phyloP scores from a whole-genome alignment of 352 stramenopile genomes.

The Pythium dissotocum region DNA sequence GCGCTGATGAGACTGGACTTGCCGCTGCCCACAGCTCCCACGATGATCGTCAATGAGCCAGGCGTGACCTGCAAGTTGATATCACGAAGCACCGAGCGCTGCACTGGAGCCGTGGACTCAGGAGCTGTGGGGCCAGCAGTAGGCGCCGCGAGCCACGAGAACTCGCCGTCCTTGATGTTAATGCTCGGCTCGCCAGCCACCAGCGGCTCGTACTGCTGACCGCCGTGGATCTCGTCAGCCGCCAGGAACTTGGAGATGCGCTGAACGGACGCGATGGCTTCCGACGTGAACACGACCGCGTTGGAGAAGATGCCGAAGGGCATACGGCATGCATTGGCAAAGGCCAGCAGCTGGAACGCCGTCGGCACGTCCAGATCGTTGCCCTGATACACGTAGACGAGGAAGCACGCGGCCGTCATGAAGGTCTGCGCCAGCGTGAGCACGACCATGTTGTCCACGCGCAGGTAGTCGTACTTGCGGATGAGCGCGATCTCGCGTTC shows the following conservation, averaged over 20 bases:
- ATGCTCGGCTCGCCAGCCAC: neutral
- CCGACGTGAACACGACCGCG: conserved; percentile 44
- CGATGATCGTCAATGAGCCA: conserved; percentile 63
- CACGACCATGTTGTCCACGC: conserved; percentile 27
- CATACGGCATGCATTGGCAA: conserved; percentile 69
- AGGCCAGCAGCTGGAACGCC: conserved; percentile 92
- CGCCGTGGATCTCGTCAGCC: conserved; percentile 26
- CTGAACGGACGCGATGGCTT: conserved; percentile 44
- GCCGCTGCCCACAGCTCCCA: conserved; percentile 47
- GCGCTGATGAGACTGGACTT: conserved; percentile 61
- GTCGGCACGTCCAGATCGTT: conserved; percentile 89
- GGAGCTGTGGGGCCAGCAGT: neutral
- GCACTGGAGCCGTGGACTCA: neutral
- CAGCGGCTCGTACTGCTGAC: neutral
- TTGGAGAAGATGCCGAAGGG: conserved; percentile 61
- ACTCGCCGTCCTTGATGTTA: conserved; percentile 31
- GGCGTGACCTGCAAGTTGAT: conserved; percentile 49
- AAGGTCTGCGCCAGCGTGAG: conserved; percentile 77
- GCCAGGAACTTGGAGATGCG: conserved; percentile 43
- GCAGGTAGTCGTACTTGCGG: conserved; percentile 24
- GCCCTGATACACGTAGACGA: conserved; percentile 60
- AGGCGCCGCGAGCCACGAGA: conserved; percentile 30
- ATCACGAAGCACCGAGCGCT: conserved; percentile 13
- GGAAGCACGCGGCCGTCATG: conserved; percentile 91
- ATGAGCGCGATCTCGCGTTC: conserved; percentile 25